phyloP scores from a whole-genome alignment of 768 basidiomycete genomes.

The Hysterangium stoloniferum region DNA sequence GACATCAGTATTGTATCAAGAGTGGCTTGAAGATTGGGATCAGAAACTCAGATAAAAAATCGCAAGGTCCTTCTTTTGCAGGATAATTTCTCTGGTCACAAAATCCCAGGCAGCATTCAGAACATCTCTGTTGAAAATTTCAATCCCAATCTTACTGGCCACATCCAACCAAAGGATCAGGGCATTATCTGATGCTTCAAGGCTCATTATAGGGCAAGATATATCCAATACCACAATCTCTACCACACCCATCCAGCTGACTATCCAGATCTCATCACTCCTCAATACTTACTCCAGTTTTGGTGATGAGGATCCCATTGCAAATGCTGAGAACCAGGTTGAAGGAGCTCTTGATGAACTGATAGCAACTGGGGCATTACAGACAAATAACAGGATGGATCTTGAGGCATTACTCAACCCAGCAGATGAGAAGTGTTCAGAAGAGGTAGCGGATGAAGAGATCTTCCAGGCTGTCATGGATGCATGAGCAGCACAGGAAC shows the following conservation, averaged over 20 bases:
- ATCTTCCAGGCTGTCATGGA: neutral
- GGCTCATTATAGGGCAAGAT: neutral
- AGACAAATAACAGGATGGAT: constrained; percentile 21
- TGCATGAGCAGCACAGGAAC: neutral
- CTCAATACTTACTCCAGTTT: no score
- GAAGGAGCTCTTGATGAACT: constrained; percentile 19
- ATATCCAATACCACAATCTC: neutral
- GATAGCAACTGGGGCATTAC: constrained; percentile 20
- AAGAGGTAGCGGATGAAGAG: neutral
- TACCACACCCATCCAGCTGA: constrained; percentile 5
- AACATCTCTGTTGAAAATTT: neutral
- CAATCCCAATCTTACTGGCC: neutral
- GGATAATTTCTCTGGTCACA: neutral
- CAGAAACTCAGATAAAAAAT: neutral
- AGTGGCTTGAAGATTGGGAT: neutral
- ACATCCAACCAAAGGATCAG: neutral
- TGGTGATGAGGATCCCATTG: no score
- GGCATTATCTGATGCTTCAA: neutral
- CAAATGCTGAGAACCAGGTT: constrained; percentile 18
- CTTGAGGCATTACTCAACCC: constrained; percentile 26
- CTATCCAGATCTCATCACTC: constrained; percentile 20
- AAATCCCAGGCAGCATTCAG: neutral
- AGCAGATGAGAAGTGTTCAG: constrained; percentile 12
- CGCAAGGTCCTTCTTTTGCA: neutral
- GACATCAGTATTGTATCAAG: neutral